Evolutionary conservation across 352 stramenopile species (phyloP), one percentile per base, ranked within the genome.

Genomic region (Phytopythium kandeliae): DNA sequence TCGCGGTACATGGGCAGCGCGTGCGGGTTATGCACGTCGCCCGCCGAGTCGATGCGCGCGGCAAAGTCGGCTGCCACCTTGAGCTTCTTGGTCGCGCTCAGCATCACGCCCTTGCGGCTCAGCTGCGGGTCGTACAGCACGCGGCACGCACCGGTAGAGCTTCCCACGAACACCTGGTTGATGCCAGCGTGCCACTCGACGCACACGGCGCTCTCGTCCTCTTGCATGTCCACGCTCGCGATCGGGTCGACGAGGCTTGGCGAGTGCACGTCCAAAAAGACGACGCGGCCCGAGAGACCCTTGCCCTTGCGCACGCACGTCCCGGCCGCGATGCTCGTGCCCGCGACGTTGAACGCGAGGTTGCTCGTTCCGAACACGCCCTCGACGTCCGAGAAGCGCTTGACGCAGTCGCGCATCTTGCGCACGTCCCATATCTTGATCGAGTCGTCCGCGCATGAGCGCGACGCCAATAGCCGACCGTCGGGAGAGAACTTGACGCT

Each of bases 401-500:
- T 94, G 31, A 92, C 8, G 17, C 75, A 73, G 24, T 78, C 57
- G 13, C 65, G 67, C 0, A 72, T 46, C 24, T 89, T 85, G 41
- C 81, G 78, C 30, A 92, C 37, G 60, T 95, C 81, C 84, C 81
- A 95, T 4, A 95, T 61, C 51, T 92, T 95, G 38, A 95, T 59
- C 3, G 60, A 89, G 49, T 92, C 79, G 31, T 95, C 84, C 6
- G 73, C 61, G 42, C 78, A 90, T 1, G 81, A 85, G 5, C 84
- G 78, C 2, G 84, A 87, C 2, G 75, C 84, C 21, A 92, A 53
- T 6, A 71, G 64, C 31, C 69, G 74, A 16, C 69, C 66, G 40
- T 91, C 79, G 19, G 80, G 68, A 3, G 84, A 87, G 62, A 95
- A 92, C 4, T 74, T 72, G 15, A 95, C 69, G 22, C 65, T 74